Percentiles rank a stretch among this genome's conserved stretches.
Conservation (phyloP, 805 yeast genomes). For the Jamesozyma spencerorum region DNA sequence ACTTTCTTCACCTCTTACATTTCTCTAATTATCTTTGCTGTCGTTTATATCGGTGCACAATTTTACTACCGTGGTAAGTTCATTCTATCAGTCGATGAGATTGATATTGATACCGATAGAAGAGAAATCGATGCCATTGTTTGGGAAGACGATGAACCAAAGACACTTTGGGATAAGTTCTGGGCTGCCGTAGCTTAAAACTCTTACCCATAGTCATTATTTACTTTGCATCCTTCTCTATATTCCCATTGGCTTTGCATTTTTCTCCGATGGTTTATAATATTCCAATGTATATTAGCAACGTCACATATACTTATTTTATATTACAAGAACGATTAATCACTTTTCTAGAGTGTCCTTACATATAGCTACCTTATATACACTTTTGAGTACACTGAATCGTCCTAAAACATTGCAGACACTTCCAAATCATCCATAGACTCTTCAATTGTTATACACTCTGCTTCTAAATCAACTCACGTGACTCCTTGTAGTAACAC, state of each 20-base stretch:
- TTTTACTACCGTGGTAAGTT: constrained; percentile 41
- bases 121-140: constrained; percentile 48
- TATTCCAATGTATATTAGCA: background rate
- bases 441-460: too few species aligned
- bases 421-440: too few species aligned
- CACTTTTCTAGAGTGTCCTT: too few species aligned
- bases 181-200: constrained; percentile 34
- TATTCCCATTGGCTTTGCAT: too few species aligned
- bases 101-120: constrained; percentile 58
- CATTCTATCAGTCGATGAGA: constrained; percentile 41
- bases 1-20: constrained; percentile 59
- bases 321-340: too few species aligned
- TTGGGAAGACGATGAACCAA: constrained; percentile 47
- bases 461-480: too few species aligned
- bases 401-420: too few species aligned
- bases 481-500: too few species aligned
- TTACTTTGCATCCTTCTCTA: background rate
- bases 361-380: too few species aligned
- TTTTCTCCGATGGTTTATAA: background rate
- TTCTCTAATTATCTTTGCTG: constrained; percentile 47
- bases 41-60: constrained; percentile 43
- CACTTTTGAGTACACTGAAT: too few species aligned
- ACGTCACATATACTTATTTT: background rate
- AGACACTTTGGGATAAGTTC: constrained; percentile 44
- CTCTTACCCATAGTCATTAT: background rate